phyloP scores from a whole-genome alignment of 352 stramenopile species.

The Elongisporangium undulatum region DNA sequence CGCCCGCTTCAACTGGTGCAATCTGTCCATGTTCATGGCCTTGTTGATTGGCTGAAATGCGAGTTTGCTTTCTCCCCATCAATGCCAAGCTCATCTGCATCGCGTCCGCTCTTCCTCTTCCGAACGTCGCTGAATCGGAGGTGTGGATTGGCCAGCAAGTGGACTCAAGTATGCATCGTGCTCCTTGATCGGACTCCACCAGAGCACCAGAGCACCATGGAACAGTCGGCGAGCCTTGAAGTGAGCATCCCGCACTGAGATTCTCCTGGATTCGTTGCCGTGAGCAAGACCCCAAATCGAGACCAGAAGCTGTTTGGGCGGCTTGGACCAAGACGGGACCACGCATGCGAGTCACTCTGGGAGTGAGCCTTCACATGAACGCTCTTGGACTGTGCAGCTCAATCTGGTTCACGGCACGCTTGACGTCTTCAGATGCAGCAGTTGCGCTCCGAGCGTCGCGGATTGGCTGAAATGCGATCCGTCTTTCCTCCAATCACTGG shows the following conservation, averaged over 20 bases:
- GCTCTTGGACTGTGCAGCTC: constrained; percentile 34
- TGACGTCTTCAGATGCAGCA: constrained; percentile 59
- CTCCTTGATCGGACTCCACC: constrained; percentile 3
- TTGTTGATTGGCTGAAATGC: not conserved
- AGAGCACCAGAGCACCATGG: constrained; percentile 3
- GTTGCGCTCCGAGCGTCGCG: constrained; percentile 9
- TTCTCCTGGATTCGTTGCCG: constrained; percentile 18
- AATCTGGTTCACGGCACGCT: constrained; percentile 67
- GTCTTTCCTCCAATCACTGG: not conserved
- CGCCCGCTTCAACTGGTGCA: not conserved
- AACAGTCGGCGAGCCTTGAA: constrained; percentile 4
- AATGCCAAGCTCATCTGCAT: not conserved
- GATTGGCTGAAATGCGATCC: not conserved
- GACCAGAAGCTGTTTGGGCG: constrained; percentile 29
- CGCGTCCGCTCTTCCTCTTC: too few relatives aligned
- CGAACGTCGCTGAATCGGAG: not conserved
- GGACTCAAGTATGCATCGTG: not conserved
- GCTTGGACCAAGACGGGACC: constrained; percentile 19
- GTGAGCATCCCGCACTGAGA: constrained; percentile 4
- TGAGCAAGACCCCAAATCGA: constrained; percentile 15
- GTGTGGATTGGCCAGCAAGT: not conserved
- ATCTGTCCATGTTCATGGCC: not conserved
- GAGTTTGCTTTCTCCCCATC: not conserved
- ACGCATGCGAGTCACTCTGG: constrained; percentile 19
- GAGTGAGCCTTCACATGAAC: constrained; percentile 47